Base-by-base conservation (phyloP, 1,284 basidiomycete genomes). In the Testicularia cyperi region DNA sequence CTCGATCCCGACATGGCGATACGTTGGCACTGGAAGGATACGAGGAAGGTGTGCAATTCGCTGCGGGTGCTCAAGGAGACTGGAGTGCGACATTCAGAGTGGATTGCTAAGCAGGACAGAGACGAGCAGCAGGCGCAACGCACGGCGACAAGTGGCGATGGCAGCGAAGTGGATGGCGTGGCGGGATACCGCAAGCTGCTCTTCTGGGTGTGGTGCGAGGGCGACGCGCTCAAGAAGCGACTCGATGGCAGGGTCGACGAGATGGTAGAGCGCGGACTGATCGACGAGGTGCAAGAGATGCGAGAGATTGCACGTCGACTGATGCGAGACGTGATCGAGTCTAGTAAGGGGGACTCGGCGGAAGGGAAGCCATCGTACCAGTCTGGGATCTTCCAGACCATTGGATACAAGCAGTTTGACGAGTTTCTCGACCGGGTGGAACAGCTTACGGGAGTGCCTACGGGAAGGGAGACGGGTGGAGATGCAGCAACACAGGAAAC, bases 11-110 rank as follows among this genome's bases (percentile, higher is more conserved):
- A 75, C 0, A 85, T 92, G 47, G 90, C 89, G 0, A 80, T 80
- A 13, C 81, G 92, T 54, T 98, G 95, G 94, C 95, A 98, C 77
- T 95, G 91, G 89, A 83, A 82, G 53, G 95, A 99, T 70, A 86
- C 88, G 0, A 82, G 95, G 15, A 99, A 97, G 75, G 87, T 96
- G 2, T 77, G 88, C 18, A 82, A 92, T 20, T 88, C 84, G 53
- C 77, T 99, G 2, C 82, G 84, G 33, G 85, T 97, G 23, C 85
- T 92, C 56, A 85, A 84, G 77, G 86, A 90, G 53, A 84, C 83
- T 1, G 84, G 86, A 1, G 80, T 80, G 26, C 80, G 79, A 21
- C 82, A 86, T 1, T 90, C 88, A 55, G 84, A 87, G 27, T 83
- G 89, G 27, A 81, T 88, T 23, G 43, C 36, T 29, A 76, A 90